phyloP scores from a whole-genome alignment of 306 rosid species.

The Acacia melanoxylon region DNA sequence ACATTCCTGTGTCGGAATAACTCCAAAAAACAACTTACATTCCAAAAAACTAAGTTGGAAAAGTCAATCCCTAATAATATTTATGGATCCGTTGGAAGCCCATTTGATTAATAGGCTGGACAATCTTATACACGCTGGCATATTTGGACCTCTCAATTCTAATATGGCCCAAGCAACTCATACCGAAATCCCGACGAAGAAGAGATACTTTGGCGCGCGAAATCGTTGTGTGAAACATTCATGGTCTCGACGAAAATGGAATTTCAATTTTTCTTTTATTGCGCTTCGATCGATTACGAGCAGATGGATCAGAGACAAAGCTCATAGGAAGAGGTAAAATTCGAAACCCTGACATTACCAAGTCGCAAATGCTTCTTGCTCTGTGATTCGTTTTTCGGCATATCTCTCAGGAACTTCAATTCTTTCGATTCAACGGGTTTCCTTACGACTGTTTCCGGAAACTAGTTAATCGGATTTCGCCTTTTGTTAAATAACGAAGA shows the following conservation, averaged over 20 bases:
- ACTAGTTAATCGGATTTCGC: not conserved
- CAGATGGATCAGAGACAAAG: not conserved
- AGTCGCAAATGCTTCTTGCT: not conserved
- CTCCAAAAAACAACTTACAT: no score
- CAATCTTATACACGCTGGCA: not conserved
- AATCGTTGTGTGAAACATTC: not conserved
- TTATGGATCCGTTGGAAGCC: not conserved
- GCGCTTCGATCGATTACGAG: not conserved
- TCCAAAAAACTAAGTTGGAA: no score
- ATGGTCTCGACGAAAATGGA: not conserved
- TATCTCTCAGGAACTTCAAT: not conserved
- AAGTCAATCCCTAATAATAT: not conserved
- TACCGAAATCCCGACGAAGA: not conserved
- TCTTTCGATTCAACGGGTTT: no score
- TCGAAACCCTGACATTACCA: not conserved
- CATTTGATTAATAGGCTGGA: not conserved
- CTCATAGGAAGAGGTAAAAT: not conserved
- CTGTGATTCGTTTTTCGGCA: not conserved
- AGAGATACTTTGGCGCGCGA: not conserved
- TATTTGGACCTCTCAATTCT: not conserved
- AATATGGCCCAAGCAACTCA: not conserved
- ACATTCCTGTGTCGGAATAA: no score
- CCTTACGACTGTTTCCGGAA: not conserved
- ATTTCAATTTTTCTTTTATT: not conserved
- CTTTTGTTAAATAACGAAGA: not conserved